Evolutionary conservation across 495 filamentous ascomycete species (phyloP), one percentile per base, ranked within the genome.

Genomic region (Hyaloscypha variabilis): DNA sequence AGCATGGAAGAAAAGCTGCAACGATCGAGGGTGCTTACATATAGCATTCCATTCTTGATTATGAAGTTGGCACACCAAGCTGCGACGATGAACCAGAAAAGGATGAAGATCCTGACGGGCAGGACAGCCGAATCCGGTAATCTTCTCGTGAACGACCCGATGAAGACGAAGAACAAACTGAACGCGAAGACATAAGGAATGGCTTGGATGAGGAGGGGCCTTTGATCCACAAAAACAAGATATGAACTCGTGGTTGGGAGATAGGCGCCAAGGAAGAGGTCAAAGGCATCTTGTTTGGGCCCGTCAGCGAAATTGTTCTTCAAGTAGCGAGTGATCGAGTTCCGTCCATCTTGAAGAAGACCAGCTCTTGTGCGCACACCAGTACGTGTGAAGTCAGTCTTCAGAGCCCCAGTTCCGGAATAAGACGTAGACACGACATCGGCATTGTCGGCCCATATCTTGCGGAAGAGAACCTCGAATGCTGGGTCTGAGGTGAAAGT

Each of bases 381-480:
- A 11, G 89, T 91, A 13, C 95, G 87, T 3, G 95, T 99, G 65
- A 97, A 91, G 74, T 98, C 95, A 1, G 95, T 98, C 78, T 98
- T 98, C 77, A 97, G 81, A 31, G 95, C 95, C 8, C 95, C 95
- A 6, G 95, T 97, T 50, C 95, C 95, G 11, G 94, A 93, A 73
- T 99, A 99, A 1, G 91, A 86, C 65, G 89, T 90, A 26, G 92
- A 94, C 25, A 99, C 95, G 19, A 92, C 90, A 71, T 99, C 95
- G 26, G 95, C 95, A 74, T 99, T 99, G 77, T 99, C 95, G 36
- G 95, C 95, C 95, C 95, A 99, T 34, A 97, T 82, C 73, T 97
- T 97, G 23, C 94, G 90, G 84, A 97, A 99, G 34, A 97, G 75
- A 69, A 88, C 77, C 73, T 95, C 93, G 72, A 99, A 98, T 6